Evolutionary conservation across 140 eudicot genomes (phyloP), one percentile per base, ranked within the genome.

Genomic region (Oenanthe javanica): DNA sequence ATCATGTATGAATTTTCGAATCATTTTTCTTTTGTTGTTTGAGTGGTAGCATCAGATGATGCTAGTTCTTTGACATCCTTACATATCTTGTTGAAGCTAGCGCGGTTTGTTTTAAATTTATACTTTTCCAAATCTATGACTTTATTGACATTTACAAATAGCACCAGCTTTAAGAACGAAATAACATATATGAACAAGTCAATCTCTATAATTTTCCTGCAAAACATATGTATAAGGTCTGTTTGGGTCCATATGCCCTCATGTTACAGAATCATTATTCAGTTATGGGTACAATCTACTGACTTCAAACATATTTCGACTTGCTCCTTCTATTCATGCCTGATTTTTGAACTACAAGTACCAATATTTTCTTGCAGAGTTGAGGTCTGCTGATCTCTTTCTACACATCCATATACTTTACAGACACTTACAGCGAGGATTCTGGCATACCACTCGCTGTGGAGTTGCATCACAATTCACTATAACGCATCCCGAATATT

Each of bases 361-460:
- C 40, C 8, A 61, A 42, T n/a, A 40, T 59, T 31, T 78, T 78
- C 45, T 70, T 82, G 86, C 89, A 91, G 95, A 86, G 85, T 84
- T 69, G 82, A 89, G 87, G 85, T 96, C 94, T 55, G 87, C 91
- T 6, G 97, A 94, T 81, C 82, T 91, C 25, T 90, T 87, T 79
- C 89, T 94, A 49, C 98, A 91, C 72, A 90, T 89, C 92, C 91
- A 87, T 90, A 84, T 93, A 89, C 86, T 90, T 79, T 85, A 86
- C 21, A 66, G 71, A 73, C 83, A 76, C 25, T 81, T 77, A 52
- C 31, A 52, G n/a, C 66, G 81, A 87, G 46, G 85, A 78, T 71
- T 66, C 79, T 36, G 76, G 38, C 45, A 23, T 81, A 46, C 55
- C 86, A 52, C 76, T 89, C 15, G 45, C 81, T 78, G 46, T 74